Conservation (phyloP, 257 asterid species). For the Thymus mandschuricus region DNA sequence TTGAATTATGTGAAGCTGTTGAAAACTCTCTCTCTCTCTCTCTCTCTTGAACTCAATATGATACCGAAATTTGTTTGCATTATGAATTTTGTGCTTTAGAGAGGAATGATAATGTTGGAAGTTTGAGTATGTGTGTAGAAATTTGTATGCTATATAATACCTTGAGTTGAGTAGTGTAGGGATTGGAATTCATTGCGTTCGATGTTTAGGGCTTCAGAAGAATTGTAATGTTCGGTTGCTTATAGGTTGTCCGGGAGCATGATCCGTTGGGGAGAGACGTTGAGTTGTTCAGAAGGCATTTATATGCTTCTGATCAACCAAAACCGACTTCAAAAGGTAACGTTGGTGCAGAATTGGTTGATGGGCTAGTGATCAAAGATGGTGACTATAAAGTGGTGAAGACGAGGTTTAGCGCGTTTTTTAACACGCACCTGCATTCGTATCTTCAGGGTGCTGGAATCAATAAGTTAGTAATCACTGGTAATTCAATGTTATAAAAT, state of each 20-base stretch:
- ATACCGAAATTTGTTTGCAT: too few relatives aligned
- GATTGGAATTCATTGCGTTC: not conserved
- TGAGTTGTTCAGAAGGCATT: slow-evolving; percentile 69
- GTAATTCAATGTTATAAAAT: slow-evolving; percentile 36
- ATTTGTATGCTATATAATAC: too few relatives aligned
- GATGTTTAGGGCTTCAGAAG: not conserved
- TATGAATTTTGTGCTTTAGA: too few relatives aligned
- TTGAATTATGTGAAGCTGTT: too few relatives aligned
- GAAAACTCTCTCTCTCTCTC: too few relatives aligned
- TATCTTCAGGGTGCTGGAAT: slow-evolving; percentile 74
- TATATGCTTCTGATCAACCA: slow-evolving; percentile 58
- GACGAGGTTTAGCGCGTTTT: slow-evolving; percentile 89
- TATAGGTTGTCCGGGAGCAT: slow-evolving; percentile 89
- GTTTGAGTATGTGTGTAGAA: too few relatives aligned
- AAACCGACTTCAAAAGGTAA: slow-evolving; percentile 75
- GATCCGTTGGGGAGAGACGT: slow-evolving; percentile 86
- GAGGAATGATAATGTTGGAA: too few relatives aligned
- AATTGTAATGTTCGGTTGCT: not conserved
- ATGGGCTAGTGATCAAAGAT: slow-evolving; percentile 73
- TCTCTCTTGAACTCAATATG: not conserved
- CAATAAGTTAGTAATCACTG: slow-evolving; percentile 55
- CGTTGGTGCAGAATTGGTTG: slow-evolving; percentile 82
- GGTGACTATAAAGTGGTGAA: slow-evolving; percentile 86
- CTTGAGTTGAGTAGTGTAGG: not conserved
- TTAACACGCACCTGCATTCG: slow-evolving; percentile 77